A percentile compares a stretch with the other conserved stretches of the same genome.
Evolutionary conservation across 495 filamentous ascomycete species (phyloP).

Genomic region (Jackrogersella minutella): DNA sequence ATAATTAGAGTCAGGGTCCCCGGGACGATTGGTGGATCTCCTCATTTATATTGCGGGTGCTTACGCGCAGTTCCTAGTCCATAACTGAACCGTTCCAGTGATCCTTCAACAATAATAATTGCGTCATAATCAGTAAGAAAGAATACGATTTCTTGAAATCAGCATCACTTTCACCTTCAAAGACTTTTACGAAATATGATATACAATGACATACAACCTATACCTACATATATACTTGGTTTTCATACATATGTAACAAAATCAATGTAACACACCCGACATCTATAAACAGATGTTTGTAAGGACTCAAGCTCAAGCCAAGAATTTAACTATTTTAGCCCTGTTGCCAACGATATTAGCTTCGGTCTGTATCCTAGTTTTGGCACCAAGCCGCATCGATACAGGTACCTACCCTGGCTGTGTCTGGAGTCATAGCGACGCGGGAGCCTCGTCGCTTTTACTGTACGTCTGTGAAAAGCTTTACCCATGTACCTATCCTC

Average conservation of each 20-base stretch:
- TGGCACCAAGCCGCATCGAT: conserved; percentile 22
- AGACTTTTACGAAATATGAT: neutral
- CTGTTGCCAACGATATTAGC: conserved; percentile 26
- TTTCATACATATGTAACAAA: neutral
- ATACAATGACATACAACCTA: neutral
- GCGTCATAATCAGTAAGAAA: conserved; percentile 30
- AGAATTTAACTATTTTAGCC: conserved; percentile 20
- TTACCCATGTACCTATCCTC: conserved; percentile 3
- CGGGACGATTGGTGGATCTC: conserved; percentile 26
- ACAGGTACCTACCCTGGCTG: conserved; percentile 21
- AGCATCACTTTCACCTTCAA: neutral
- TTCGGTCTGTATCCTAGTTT: conserved; percentile 35
- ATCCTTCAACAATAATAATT: conserved; percentile 16
- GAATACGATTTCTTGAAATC: neutral
- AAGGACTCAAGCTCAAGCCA: conserved; percentile 17
- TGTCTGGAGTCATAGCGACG: conserved; percentile 18
- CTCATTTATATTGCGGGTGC: conserved; percentile 32
- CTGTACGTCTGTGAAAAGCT: too few species aligned
- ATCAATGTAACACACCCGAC: too few species aligned
- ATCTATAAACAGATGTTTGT: neutral
- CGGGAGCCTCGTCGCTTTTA: conserved; percentile 3
- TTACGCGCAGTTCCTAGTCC: conserved; percentile 21
- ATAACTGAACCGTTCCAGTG: conserved; percentile 13
- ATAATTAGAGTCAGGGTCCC: conserved; percentile 32
- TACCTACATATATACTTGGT: neutral